Evolutionary conservation across 805 yeast species (phyloP).

Genomic region (Kluyveromyces lactis): DNA sequence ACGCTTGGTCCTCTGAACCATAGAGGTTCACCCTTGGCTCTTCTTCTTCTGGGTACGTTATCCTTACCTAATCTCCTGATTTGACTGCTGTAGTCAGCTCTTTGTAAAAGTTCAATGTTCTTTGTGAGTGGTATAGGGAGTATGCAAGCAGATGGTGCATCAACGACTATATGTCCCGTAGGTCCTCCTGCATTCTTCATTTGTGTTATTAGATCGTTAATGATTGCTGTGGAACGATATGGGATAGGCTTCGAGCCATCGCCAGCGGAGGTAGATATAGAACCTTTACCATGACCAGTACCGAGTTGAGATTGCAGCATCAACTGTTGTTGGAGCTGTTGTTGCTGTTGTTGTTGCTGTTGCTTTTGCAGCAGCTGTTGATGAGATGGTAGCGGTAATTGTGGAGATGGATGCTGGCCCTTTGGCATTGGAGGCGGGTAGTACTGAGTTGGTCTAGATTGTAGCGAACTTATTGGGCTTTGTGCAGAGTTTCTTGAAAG

Average conservation of each 20-base stretch:
- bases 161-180: slow-evolving; percentile 18
- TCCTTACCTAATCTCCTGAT: slow-evolving; percentile 18
- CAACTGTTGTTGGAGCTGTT: slow-evolving; percentile 14
- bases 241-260: slow-evolving; percentile 1
- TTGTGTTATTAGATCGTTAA: slow-evolving; percentile 21
- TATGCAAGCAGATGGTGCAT: slow-evolving; percentile 22
- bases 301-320: slow-evolving; percentile 12
- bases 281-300: slow-evolving; percentile 1
- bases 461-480: neutral
- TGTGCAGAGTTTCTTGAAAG: slow-evolving; percentile 1
- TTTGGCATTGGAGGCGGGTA: slow-evolving; percentile 4
- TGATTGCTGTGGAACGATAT: slow-evolving; percentile 18
- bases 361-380: slow-evolving; percentile 13
- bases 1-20: slow-evolving; percentile 69
- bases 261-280: slow-evolving; percentile 5
- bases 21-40: slow-evolving; percentile 35
- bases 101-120: slow-evolving; percentile 28
- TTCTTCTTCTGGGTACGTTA: slow-evolving; percentile 16
- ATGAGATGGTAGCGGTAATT: slow-evolving; percentile 13
- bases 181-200: slow-evolving; percentile 15
- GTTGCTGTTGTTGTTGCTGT: slow-evolving; percentile 12
- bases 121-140: slow-evolving; percentile 25
- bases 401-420: slow-evolving; percentile 15
- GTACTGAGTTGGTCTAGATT: slow-evolving; percentile 6
- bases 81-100: slow-evolving; percentile 25